Evolutionary conservation across 106 monocot species (phyloP), one percentile per base, ranked within the genome.

Genomic region (Dendrobium catenatum): DNA sequence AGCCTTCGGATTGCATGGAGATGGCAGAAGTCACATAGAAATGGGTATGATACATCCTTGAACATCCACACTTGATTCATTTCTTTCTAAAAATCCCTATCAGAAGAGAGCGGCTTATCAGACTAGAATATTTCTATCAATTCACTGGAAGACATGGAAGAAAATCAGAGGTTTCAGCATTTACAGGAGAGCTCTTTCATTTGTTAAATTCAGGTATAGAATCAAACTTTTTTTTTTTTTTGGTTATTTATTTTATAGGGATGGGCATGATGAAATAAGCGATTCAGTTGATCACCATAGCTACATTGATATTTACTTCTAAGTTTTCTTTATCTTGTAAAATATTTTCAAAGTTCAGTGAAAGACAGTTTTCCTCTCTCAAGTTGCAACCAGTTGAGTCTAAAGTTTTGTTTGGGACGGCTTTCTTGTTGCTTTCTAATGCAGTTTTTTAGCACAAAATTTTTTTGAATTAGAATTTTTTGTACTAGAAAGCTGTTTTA

Each of bases 21-120:
- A 78, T 87, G 87, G 87, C 87, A 87, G 78, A 84, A 81, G 29
- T 58, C 87, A 9, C 87, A 87, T 79, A 84, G 51, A 9, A 84
- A 84, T 68, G 87, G 87, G 2, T 87, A 87, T 33, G 81, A 15
- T 8, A 37, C 37, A 15, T 15, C 70, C 70, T 70, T 4, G 16
- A 10, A 10, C 64, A 64, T 37, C 37, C 37, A 2, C 37, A 37
- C 24, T 51, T 13, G 13, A 51, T 11, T 15, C 10, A 51, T 51
- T 51, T 13, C 13, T 51, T 15, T 51, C 51, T 51, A 61, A 61
- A 22, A 61, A 22, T 22, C 61, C 2, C 19, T 6, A 61, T n/a
- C n/a, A 22, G 0, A 61, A 61, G 19, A 61, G 22, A 54, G 54
- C 13, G 16, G 2, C 9, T 1, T 54, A 54, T 54, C 54, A 54